Evolutionary conservation across 2,329 filamentous ascomycete species (phyloP).

Genomic region (Verticillium dahliae): DNA sequence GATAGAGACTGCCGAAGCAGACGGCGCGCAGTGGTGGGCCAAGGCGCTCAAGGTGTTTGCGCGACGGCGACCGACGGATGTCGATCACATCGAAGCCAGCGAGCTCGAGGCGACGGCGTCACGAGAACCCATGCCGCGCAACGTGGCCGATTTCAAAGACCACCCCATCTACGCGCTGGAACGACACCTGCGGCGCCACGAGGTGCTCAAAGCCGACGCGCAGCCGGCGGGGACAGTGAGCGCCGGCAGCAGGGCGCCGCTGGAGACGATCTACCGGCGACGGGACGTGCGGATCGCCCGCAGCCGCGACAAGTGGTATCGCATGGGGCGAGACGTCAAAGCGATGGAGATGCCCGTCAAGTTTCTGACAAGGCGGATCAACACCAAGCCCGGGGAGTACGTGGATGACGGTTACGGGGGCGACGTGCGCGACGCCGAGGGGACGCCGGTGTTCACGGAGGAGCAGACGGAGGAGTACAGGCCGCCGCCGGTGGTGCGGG

Average conservation of each 20-base stretch:
- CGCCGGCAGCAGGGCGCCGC: slow-evolving; percentile 51
- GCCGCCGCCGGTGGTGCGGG: slow-evolving; percentile 68
- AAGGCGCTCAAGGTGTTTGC: slow-evolving; percentile 42
- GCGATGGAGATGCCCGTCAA: slow-evolving; percentile 77
- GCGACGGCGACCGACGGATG: slow-evolving; percentile 41
- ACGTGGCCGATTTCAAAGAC: slow-evolving; percentile 79
- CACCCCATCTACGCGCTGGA: slow-evolving; percentile 81
- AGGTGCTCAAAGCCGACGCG: slow-evolving; percentile 68
- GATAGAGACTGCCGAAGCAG: slow-evolving; percentile 56
- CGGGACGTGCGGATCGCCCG: slow-evolving; percentile 72
- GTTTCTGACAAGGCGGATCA: slow-evolving; percentile 49
- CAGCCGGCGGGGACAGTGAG: slow-evolving; percentile 72
- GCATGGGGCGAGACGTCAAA: slow-evolving; percentile 74
- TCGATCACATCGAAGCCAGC: slow-evolving; percentile 78
- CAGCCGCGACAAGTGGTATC: slow-evolving; percentile 86
- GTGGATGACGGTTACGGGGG: slow-evolving; percentile 35
- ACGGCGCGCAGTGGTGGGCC: slow-evolving; percentile 47
- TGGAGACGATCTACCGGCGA: slow-evolving; percentile 79
- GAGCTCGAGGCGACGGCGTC: slow-evolving; percentile 67
- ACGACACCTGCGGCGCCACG: slow-evolving; percentile 74
- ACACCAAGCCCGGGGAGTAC: slow-evolving; percentile 13
- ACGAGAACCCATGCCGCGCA: slow-evolving; percentile 77
- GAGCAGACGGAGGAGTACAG: slow-evolving; percentile 68
- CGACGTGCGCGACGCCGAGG: slow-evolving; percentile 36
- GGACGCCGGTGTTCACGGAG: slow-evolving; percentile 52